Conservation (phyloP, 169 alveolate genomes). For the Plasmodium malariae region DNA sequence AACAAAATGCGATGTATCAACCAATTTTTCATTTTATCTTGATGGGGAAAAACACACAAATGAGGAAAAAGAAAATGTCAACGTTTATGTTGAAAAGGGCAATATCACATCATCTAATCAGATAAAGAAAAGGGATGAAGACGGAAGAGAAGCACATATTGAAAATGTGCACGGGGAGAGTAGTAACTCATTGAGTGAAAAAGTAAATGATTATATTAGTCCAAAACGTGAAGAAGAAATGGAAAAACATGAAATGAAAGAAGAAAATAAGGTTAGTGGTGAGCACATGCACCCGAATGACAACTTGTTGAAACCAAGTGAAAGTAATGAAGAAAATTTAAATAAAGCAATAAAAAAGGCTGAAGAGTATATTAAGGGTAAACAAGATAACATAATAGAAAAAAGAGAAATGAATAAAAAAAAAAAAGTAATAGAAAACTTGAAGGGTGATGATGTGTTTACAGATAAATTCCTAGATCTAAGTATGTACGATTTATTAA, state of each 20-base stretch:
- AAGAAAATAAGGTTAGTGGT: not conserved
- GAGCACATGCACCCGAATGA: not conserved
- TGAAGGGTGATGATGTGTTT: slow-evolving; percentile 60
- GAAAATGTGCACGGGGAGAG: too few species aligned
- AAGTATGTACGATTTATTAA: slow-evolving; percentile 52
- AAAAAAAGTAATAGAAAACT: slow-evolving; percentile 37
- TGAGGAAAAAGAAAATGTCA: too few species aligned
- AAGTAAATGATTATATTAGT: too few species aligned
- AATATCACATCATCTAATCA: too few species aligned
- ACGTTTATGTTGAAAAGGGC: too few species aligned
- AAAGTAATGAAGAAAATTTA: slow-evolving; percentile 12
- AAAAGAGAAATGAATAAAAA: slow-evolving; percentile 62
- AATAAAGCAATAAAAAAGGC: slow-evolving; percentile 38
- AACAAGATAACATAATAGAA: slow-evolving; percentile 57
- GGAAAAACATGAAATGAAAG: not conserved
- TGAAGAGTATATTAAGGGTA: slow-evolving; percentile 61
- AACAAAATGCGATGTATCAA: too few species aligned
- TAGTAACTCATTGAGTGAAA: too few species aligned
- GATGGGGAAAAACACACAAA: not conserved
- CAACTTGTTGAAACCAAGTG: not conserved
- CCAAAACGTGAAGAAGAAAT: too few species aligned
- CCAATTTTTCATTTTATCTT: not conserved
- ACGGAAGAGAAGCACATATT: too few species aligned
- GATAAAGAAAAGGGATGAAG: too few species aligned
- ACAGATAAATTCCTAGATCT: slow-evolving; percentile 52